Evolutionary conservation across 2,329 filamentous ascomycete species (phyloP).

Genomic region (Aspergillus aculeatus): DNA sequence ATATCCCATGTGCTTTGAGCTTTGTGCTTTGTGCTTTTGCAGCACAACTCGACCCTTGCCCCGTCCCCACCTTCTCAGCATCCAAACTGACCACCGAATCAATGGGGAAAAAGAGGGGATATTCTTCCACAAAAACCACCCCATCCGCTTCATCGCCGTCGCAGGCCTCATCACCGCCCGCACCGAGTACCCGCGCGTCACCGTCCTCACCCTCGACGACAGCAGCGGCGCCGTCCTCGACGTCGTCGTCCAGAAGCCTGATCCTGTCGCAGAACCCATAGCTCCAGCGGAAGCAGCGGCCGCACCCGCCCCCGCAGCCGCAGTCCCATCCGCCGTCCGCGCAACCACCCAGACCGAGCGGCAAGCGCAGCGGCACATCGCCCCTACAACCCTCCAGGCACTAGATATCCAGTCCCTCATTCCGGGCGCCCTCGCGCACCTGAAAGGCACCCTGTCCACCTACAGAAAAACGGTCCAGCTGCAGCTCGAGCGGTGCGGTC

Average conservation of each 20-base stretch:
- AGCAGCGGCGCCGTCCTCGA: slow-evolving; percentile 60
- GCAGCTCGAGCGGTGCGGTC: slow-evolving; percentile 52
- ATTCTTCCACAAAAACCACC: slow-evolving; percentile 70
- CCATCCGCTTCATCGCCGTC: slow-evolving; percentile 72
- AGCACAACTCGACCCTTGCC: background rate
- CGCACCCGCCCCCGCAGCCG: background rate
- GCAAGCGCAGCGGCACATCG: slow-evolving; percentile 21
- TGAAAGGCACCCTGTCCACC: slow-evolving; percentile 56
- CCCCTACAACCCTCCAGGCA: slow-evolving; percentile 32
- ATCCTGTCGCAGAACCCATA: background rate
- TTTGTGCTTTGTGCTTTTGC: too few relatives aligned
- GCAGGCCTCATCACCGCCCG: slow-evolving; percentile 67
- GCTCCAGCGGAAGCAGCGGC: background rate
- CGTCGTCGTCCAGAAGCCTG: slow-evolving; percentile 47
- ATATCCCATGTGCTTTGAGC: too few relatives aligned
- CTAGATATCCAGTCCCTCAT: slow-evolving; percentile 49
- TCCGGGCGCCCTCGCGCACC: slow-evolving; percentile 54
- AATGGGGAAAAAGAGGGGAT: too few relatives aligned
- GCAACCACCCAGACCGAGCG: slow-evolving; percentile 17
- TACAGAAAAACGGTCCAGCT: slow-evolving; percentile 52
- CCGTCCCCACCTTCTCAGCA: too few relatives aligned
- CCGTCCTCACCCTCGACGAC: slow-evolving; percentile 59
- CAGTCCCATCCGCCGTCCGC: slow-evolving; percentile 22
- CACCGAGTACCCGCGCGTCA: slow-evolving; percentile 54
- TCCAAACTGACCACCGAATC: too few relatives aligned